Conservation (phyloP, 73 alveolate genomes). For the Symbiodinium natans region DNA sequence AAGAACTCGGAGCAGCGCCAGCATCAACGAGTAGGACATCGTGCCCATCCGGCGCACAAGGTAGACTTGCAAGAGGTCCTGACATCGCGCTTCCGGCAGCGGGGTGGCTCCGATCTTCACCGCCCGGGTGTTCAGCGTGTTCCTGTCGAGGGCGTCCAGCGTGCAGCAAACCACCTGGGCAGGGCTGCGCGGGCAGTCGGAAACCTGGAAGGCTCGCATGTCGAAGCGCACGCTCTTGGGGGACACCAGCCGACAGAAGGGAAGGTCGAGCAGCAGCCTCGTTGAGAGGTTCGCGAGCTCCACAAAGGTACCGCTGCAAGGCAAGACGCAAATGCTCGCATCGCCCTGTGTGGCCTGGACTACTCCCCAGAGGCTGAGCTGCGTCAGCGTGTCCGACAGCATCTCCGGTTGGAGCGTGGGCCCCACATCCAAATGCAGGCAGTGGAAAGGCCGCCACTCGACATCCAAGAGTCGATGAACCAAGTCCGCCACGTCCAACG, state of each 20-base stretch:
- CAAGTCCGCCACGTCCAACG: not conserved
- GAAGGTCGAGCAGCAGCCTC: not conserved
- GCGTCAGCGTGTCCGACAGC: slow-evolving; percentile 17
- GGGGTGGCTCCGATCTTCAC: not conserved
- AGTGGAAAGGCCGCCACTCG: slow-evolving; percentile 5
- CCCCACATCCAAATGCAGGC: slow-evolving; percentile 45
- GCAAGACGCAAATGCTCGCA: slow-evolving; percentile 4
- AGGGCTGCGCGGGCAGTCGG: slow-evolving; percentile 7
- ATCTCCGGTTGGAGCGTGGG: slow-evolving; percentile 22
- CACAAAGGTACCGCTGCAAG: slow-evolving; percentile 25
- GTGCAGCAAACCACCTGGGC: slow-evolving; percentile 31
- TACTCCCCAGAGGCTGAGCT: slow-evolving; percentile 44
- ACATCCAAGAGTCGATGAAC: not conserved
- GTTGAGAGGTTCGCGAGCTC: slow-evolving; percentile 64
- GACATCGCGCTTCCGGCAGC: not conserved
- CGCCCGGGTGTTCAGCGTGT: not conserved
- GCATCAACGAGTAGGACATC: slow-evolving; percentile 17
- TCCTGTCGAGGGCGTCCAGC: slow-evolving; percentile 6
- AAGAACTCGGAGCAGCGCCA: slow-evolving; percentile 42
- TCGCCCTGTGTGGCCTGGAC: slow-evolving; percentile 39
- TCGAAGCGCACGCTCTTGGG: slow-evolving; percentile 24
- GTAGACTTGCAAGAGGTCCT: not conserved
- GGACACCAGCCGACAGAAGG: slow-evolving; percentile 26
- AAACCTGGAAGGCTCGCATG: not conserved
- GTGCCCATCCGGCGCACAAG: not conserved